Conservation (phyloP, 331 rosid species). For the Arachis monticola region DNA sequence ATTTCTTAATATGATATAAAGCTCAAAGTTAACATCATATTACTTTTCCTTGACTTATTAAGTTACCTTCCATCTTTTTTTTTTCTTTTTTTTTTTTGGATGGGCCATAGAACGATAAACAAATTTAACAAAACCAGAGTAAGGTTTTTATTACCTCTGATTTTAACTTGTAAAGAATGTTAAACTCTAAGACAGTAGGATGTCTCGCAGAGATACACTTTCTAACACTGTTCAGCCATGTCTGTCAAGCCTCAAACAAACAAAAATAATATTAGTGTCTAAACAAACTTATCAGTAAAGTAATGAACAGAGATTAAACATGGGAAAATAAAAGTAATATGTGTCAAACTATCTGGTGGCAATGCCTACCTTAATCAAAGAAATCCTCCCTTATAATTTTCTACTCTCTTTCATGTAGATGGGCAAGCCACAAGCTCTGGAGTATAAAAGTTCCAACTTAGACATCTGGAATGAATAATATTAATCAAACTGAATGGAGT, state of each 20-base stretch:
- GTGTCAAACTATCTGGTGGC: slow-evolving; percentile 11
- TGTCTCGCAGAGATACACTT: slow-evolving; percentile 58
- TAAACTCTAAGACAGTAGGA: slow-evolving; percentile 61
- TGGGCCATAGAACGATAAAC: neutral
- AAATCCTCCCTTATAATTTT: slow-evolving; percentile 58
- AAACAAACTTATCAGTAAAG: slow-evolving; percentile 1
- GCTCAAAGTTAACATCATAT: slow-evolving; percentile 9
- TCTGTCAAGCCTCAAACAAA: slow-evolving; percentile 50
- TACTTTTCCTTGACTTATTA: neutral
- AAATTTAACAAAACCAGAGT: slow-evolving; percentile 30
- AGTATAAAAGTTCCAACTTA: slow-evolving; percentile 75
- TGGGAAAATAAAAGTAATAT: neutral
- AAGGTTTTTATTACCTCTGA: slow-evolving; percentile 62
- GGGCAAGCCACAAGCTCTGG: slow-evolving; percentile 69
- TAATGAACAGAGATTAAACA: slow-evolving; percentile 17
- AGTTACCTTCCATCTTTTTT: too few species aligned
- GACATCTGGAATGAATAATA: slow-evolving; percentile 61
- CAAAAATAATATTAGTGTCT: slow-evolving; percentile 41
- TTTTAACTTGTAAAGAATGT: slow-evolving; percentile 66
- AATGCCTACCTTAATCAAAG: slow-evolving; percentile 60
- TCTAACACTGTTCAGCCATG: slow-evolving; percentile 64
- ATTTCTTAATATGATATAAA: slow-evolving; percentile 21
- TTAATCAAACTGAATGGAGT: slow-evolving; percentile 4
- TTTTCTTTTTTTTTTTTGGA: neutral
- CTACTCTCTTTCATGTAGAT: slow-evolving; percentile 29